These are phyloP conservation scores for Pulveroboletus sp. DNA, from an alignment of 768 basidiomycete genomes.

Conservation along the genomic window DNA sequence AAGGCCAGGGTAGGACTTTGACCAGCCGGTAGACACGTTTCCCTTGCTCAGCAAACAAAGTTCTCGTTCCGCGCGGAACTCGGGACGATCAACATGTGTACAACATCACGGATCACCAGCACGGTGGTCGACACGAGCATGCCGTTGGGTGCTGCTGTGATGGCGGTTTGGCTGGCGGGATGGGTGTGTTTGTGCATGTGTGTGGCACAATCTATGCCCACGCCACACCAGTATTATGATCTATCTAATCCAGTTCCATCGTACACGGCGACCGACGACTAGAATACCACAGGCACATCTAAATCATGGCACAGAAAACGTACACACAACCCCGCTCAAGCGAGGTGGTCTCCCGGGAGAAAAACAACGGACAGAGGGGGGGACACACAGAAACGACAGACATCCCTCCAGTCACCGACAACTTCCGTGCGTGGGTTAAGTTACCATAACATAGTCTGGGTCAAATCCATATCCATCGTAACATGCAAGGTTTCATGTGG, in stretches of 20 bases:
- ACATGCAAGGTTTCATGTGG: constrained; percentile 6
- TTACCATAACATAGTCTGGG: constrained; percentile 18
- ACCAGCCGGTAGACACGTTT: background rate
- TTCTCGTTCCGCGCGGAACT: background rate
- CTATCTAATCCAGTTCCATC: background rate
- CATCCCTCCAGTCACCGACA: constrained; percentile 1
- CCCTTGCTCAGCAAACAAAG: background rate
- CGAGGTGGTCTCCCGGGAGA: constrained; percentile 7
- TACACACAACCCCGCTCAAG: constrained; percentile 9
- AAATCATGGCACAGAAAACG: background rate
- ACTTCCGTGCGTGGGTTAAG: constrained; percentile 4
- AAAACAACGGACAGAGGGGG: constrained; percentile 10
- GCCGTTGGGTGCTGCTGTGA: background rate
- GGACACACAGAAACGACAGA: constrained; percentile 9
- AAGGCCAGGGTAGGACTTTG: background rate
- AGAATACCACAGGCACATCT: background rate
- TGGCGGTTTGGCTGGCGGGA: too few relatives aligned
- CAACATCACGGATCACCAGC: background rate
- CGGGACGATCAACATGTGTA: constrained; percentile 6
- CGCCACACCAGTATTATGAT: background rate
- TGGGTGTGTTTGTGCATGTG: background rate
- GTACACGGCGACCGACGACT: background rate
- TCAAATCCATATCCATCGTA: constrained; percentile 22
- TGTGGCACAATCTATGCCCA: background rate
- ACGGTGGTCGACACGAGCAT: background rate